Base-by-base conservation (phyloP, 305 asterid species). In the Coffea humblotiana region DNA sequence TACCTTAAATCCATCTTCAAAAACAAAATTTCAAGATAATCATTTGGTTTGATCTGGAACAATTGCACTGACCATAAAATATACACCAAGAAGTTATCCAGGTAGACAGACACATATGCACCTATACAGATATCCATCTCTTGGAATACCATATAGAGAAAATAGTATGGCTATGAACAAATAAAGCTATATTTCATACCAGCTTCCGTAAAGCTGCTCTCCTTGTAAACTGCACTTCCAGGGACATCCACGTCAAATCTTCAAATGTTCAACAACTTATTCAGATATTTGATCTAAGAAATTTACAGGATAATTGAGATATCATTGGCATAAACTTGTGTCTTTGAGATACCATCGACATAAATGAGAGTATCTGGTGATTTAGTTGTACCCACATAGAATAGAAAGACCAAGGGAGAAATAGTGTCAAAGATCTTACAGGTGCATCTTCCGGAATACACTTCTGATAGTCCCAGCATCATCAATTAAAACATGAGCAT, bases 161-260 rank as follows among this genome's bases (percentile, higher is more conserved):
- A 63, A 12, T 32, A 64, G 68, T n/a, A 61, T 6, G 47, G 43
- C 5, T 21, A 47, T 45, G 27, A n/a, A 47, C 6, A 4, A 5
- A 64, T 13, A 18, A 11, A 18, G 45, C 51, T 14, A 52, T 23
- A 47, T 14, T 82, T 37, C 29, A 45, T 80, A 86, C 94, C 94
- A 25, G 97, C 89, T 85, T 92, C 98, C 0, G 99, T 92, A 80
- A 95, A 95, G 82, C 94, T 86, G 88, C 99, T 92, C 90, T 95
- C 99, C 85, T 90, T 92, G 93, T 89, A 95, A 79, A 95, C 98
- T 52, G 98, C 95, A 80, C 99, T 97, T 70, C 99, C 99, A 65
- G 97, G 97, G 74, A 95, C 98, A 83, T 95, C 96, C 80, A 95
- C 99, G 63, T 95, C 99, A 72, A 90, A 90, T 86, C 94, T 90